Evolutionary conservation across 306 rosid species (phyloP).

Genomic region (Malus sylvestris): DNA sequence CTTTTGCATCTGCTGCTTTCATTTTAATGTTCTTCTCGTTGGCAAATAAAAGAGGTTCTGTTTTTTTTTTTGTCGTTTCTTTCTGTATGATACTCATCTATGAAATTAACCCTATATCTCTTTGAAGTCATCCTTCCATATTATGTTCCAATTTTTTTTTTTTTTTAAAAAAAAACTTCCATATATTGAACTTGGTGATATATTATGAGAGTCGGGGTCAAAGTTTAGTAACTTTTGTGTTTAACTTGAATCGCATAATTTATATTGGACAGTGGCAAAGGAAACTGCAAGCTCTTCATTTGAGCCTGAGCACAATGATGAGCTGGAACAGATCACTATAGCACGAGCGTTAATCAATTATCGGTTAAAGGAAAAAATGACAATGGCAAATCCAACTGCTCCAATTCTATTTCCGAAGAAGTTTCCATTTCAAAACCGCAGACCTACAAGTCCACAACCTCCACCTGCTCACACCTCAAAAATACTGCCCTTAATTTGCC

Average conservation of each 20-base stretch:
- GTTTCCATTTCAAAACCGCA: constrained; percentile 57
- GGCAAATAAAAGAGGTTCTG: background rate
- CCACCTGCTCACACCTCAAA: constrained; percentile 62
- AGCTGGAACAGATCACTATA: constrained; percentile 89
- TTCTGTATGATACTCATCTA: background rate
- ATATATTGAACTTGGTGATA: background rate
- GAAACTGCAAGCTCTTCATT: constrained; percentile 80
- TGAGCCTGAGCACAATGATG: constrained; percentile 82
- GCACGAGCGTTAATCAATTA: constrained; percentile 75
- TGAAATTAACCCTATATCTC: background rate
- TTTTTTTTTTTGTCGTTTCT: background rate
- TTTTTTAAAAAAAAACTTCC: background rate
- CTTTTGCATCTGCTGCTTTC: background rate
- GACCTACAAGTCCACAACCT: constrained; percentile 91
- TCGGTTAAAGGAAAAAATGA: constrained; percentile 74
- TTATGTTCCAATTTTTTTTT: background rate
- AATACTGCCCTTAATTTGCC: constrained; percentile 87
- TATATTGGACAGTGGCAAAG: constrained; percentile 67
- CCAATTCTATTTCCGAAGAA: constrained; percentile 62
- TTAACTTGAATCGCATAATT: constrained; percentile 18
- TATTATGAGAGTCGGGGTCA: background rate
- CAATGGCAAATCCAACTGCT: constrained; percentile 60
- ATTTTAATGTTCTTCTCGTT: background rate
- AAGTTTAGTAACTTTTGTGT: background rate
- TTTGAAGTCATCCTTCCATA: background rate